Evolutionary conservation across 2,329 filamentous ascomycete species (phyloP).

Genomic region (Trichoderma lentiforme): DNA sequence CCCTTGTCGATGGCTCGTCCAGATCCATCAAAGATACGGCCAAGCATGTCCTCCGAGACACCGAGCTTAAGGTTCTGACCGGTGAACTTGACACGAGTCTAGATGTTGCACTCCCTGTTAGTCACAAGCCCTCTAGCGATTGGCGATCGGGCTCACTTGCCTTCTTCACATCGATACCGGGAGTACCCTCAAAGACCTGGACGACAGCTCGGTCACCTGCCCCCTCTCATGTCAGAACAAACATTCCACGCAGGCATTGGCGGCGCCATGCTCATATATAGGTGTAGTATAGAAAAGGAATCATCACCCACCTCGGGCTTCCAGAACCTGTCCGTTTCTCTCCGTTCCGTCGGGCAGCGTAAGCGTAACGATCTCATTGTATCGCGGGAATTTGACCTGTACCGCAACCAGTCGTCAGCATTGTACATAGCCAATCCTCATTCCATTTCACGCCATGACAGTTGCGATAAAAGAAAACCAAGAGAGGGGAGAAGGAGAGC

Average conservation of each 20-base stretch:
- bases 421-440: conserved; percentile 9
- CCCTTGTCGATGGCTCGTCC: conserved; percentile 98
- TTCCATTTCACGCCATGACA: not conserved
- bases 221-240: conserved; percentile 23
- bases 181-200: conserved; percentile 96
- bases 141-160: conserved; percentile 43
- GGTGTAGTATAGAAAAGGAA: not conserved
- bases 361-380: conserved; percentile 96
- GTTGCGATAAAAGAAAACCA: not conserved
- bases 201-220: conserved; percentile 89
- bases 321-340: conserved; percentile 91
- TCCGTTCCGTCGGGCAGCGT: conserved; percentile 94
- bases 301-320: conserved; percentile 75
- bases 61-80: conserved; percentile 97
- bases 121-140: conserved; percentile 19
- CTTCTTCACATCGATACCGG: conserved; percentile 99
- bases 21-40: conserved; percentile 97
- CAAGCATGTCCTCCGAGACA: conserved; percentile 99
- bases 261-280: not conserved
- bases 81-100: conserved; percentile 97
- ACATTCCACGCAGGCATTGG: not conserved
- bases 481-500: not conserved
- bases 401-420: conserved; percentile 27
- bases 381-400: conserved; percentile 94
- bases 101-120: conserved; percentile 26